Conservation (phyloP, 2,329 filamentous ascomycete species). For the Epichloe glyceriae region DNA sequence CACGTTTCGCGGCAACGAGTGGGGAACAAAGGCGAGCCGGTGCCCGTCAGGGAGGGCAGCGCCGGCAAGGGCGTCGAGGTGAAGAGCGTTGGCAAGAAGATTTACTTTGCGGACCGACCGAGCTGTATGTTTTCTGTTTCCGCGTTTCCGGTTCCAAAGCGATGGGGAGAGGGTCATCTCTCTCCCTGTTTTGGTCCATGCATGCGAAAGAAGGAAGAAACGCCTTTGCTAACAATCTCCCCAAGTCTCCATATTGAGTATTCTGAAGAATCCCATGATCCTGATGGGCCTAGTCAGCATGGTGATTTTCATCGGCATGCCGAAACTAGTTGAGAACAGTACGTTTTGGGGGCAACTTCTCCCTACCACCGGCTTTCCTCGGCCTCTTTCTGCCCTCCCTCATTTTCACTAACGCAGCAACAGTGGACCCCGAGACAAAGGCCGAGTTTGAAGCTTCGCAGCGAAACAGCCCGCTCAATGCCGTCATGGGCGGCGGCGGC, state of each 20-base stretch:
- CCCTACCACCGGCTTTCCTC: conserved; percentile 15
- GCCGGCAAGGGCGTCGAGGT: conserved; percentile 39
- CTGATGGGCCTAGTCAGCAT: conserved; percentile 77
- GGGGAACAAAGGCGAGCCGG: conserved; percentile 67
- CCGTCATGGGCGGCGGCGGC: conserved; percentile 30
- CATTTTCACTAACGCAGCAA: background rate
- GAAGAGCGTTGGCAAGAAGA: conserved; percentile 48
- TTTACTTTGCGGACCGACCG: conserved; percentile 63
- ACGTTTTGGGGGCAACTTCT: too few relatives aligned
- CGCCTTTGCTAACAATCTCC: background rate
- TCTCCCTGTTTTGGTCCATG: too few relatives aligned
- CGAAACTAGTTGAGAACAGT: conserved; percentile 93
- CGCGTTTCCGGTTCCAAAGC: background rate
- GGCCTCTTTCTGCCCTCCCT: background rate
- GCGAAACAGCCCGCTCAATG: conserved; percentile 56
- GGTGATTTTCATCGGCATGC: conserved; percentile 80
- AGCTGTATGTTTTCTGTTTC: conserved; percentile 50
- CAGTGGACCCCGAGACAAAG: conserved; percentile 93
- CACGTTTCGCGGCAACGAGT: conserved; percentile 80
- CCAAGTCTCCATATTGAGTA: conserved; percentile 62
- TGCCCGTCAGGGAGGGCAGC: conserved; percentile 27
- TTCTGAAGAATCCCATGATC: conserved; percentile 95
- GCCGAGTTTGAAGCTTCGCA: conserved; percentile 88
- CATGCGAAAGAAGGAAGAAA: background rate
- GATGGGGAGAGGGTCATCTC: background rate